These are phyloP conservation scores for Fagopyrum homotropicum DNA, from an alignment of 148 eudicot genomes.

Conservation along the genomic window DNA sequence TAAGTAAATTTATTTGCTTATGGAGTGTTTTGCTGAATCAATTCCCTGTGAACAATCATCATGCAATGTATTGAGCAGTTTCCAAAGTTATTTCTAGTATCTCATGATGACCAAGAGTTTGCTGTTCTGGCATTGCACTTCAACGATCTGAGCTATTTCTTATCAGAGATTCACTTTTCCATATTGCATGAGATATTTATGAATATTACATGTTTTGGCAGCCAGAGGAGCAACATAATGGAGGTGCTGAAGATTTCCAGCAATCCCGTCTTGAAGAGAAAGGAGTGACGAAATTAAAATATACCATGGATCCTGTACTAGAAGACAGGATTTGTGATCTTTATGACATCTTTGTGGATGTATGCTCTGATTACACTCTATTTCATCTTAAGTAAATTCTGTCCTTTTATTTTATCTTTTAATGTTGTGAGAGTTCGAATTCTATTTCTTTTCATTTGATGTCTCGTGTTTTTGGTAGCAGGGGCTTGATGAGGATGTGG, in stretches of 20 bases:
- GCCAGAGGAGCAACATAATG: conserved; percentile 58
- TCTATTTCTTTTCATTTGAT: conserved; percentile 15
- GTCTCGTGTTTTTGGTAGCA: conserved; percentile 22
- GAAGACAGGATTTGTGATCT: conserved; percentile 97
- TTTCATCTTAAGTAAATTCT: neutral
- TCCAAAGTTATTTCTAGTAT: neutral
- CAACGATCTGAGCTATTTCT: neutral
- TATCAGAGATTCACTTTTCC: neutral
- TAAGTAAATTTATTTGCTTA: neutral
- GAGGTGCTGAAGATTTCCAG: conserved; percentile 61
- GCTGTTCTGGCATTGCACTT: neutral
- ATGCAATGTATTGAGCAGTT: neutral
- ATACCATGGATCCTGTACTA: conserved; percentile 60
- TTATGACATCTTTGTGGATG: conserved; percentile 84
- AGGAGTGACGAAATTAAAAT: conserved; percentile 42
- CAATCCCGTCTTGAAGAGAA: conserved; percentile 49
- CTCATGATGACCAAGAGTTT: neutral
- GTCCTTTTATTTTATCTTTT: neutral
- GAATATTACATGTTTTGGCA: conserved; percentile 16
- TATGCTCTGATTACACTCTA: conserved; percentile 20
- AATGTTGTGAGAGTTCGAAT: neutral
- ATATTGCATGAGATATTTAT: neutral
- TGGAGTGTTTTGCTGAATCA: neutral
- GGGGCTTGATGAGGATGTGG: conserved; percentile 93
- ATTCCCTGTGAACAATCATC: neutral